Percentiles rank a stretch among this genome's conserved stretches.
These are phyloP conservation scores for Mycena filopes DNA, from an alignment of 768 basidiomycete species.

Conservation along the genomic window DNA sequence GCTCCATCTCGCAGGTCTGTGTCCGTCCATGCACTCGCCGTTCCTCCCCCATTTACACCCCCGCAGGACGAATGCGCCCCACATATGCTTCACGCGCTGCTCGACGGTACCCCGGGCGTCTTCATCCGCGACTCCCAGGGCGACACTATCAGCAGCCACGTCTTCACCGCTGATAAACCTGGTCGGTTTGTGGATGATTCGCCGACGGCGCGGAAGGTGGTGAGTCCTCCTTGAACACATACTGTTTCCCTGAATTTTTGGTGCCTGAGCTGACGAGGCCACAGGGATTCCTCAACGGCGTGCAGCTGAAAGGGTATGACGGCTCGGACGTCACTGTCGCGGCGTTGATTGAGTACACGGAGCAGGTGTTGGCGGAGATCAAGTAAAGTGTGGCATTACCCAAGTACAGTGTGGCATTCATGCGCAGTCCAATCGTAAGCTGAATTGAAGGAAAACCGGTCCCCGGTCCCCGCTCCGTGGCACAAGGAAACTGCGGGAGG, in stretches of 20 bases:
- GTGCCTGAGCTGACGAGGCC: no score
- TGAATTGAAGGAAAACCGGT: no score
- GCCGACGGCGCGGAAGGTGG: neutral
- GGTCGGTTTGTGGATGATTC: neutral
- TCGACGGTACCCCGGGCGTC: conserved; percentile 9
- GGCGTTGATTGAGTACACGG: conserved; percentile 2
- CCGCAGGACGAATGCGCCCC: conserved; percentile 14
- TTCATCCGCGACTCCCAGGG: conserved; percentile 6
- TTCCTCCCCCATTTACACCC: neutral
- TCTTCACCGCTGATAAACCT: neutral
- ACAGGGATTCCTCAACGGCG: conserved; percentile 10
- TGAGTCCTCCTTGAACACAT: conserved; percentile 1
- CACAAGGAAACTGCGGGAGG: no score
- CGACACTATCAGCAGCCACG: conserved; percentile 1
- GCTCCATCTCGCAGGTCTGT: neutral
- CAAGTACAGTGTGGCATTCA: neutral
- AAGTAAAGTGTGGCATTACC: neutral
- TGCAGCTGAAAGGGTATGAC: conserved; percentile 19
- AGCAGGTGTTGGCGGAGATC: no score
- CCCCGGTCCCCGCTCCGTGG: no score
- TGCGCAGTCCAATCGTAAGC: no score
- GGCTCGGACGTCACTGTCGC: conserved; percentile 12
- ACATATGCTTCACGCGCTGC: conserved; percentile 9
- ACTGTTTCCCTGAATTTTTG: no score
- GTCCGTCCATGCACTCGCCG: no score